These are phyloP conservation scores for Gloeopeniophorella convolvens DNA, from an alignment of 768 basidiomycete genomes.

Conservation along the genomic window DNA sequence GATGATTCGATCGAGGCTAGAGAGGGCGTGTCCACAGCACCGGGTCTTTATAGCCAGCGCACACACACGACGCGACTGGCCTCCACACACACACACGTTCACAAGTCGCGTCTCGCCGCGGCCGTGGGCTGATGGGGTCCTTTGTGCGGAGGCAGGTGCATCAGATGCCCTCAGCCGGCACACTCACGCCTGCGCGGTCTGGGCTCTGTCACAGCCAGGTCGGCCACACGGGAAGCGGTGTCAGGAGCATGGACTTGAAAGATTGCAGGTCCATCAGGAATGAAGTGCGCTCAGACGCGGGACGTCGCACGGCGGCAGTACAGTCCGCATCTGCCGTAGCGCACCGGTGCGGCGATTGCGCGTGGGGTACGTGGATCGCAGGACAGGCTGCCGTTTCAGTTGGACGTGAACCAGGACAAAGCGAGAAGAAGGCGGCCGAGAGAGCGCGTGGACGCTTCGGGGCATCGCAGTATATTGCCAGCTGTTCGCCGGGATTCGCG, in stretches of 20 bases:
- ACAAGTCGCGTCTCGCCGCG: background rate
- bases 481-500: background rate
- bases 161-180: background rate
- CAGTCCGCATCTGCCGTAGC: background rate
- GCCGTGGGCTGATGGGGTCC: background rate
- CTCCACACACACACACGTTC: background rate
- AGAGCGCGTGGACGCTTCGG: background rate
- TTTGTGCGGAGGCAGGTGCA: background rate
- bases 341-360: background rate
- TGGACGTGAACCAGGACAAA: no score
- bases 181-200: background rate
- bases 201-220: background rate
- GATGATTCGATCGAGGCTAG: slow-evolving; percentile 3
- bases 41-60: background rate
- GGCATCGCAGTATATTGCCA: background rate
- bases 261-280: background rate
- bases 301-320: background rate
- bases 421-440: background rate
- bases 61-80: background rate
- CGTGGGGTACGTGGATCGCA: background rate
- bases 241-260: background rate
- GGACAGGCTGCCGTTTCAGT: background rate
- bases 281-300: background rate
- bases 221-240: background rate
- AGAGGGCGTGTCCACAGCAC: background rate